Conservation (phyloP, 441 rosid species). For the Populus trichocarpa region DNA sequence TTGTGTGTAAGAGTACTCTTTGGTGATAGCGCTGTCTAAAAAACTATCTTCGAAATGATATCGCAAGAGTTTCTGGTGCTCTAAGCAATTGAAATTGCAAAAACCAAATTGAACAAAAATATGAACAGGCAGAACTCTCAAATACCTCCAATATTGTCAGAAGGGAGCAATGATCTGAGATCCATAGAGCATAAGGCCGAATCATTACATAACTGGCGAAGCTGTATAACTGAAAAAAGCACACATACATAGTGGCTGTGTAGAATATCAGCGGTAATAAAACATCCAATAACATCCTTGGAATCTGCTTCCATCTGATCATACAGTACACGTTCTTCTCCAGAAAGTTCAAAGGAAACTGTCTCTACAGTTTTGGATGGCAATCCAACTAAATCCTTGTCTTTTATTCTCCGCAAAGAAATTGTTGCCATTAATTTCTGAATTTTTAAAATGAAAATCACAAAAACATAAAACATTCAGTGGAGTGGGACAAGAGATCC, state of each 20-base stretch:
- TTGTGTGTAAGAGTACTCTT: background rate
- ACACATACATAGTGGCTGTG: constrained; percentile 61
- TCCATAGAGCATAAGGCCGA: constrained; percentile 70
- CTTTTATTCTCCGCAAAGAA: constrained; percentile 85
- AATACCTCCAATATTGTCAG: constrained; percentile 65
- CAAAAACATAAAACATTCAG: background rate
- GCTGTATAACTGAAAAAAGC: constrained; percentile 65
- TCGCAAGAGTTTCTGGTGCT: too few species aligned
- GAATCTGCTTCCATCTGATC: constrained; percentile 78
- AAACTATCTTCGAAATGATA: background rate
- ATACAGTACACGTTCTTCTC: constrained; percentile 71
- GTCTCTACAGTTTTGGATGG: constrained; percentile 32
- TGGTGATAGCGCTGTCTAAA: background rate
- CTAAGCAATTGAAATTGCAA: background rate
- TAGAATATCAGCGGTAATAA: constrained; percentile 49
- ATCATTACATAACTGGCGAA: constrained; percentile 79
- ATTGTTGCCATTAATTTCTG: constrained; percentile 71
- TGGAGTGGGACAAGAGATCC: background rate
- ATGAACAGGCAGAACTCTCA: background rate
- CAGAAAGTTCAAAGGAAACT: constrained; percentile 55
- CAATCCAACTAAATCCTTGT: constrained; percentile 59
- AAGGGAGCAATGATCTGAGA: constrained; percentile 49
- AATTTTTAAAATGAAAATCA: background rate
- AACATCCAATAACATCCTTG: constrained; percentile 54
- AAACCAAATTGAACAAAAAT: background rate